Conservation (phyloP, 164 flowering plant species). For the Macadamia tetraphylla region DNA sequence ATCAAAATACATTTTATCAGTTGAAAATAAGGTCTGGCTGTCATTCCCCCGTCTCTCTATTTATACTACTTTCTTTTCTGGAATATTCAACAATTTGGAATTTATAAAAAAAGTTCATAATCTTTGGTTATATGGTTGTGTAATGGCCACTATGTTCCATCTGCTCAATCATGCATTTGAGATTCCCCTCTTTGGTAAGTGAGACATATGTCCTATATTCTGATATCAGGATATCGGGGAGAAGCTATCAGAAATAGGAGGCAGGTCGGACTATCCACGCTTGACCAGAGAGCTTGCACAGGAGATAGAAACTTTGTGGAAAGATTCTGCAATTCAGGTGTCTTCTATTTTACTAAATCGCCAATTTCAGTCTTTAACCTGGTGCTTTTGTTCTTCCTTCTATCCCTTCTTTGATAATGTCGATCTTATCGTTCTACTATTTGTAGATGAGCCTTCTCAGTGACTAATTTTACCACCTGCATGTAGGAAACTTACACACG, state of each 20-base stretch:
- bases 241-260: constrained; percentile 81
- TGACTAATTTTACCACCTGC: background rate
- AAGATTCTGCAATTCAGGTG: constrained; percentile 93
- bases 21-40: constrained; percentile 68
- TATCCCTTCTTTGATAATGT: background rate
- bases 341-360: background rate
- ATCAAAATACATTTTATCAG: constrained; percentile 59
- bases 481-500: constrained; percentile 77
- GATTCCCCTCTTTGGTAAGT: constrained; percentile 4
- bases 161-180: constrained; percentile 1
- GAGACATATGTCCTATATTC: background rate
- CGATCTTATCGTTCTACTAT: background rate
- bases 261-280: constrained; percentile 72
- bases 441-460: background rate
- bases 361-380: background rate
- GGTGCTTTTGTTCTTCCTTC: background rate
- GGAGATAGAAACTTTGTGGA: constrained; percentile 85
- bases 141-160: background rate
- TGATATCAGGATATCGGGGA: constrained; percentile 68
- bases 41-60: constrained; percentile 6
- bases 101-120: background rate
- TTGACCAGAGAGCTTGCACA: constrained; percentile 72
- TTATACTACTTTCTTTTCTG: background rate
- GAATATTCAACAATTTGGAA: background rate
- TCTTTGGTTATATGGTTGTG: background rate